These are phyloP conservation scores for Francoa sonchifolia DNA, from an alignment of 441 rosid genomes.

Conservation along the genomic window DNA sequence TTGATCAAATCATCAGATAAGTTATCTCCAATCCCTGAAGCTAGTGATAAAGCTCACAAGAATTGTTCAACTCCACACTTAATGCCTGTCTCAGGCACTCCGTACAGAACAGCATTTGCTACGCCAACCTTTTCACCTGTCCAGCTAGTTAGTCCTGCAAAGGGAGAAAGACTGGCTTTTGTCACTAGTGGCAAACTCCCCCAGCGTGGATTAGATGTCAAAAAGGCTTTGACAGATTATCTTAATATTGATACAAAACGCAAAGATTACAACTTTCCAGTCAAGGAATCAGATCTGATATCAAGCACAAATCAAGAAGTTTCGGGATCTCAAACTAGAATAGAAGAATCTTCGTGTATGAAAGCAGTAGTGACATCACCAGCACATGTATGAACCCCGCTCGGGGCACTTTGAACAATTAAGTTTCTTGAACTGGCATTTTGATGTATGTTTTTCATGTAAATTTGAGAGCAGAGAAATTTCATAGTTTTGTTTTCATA, in stretches of 20 bases:
- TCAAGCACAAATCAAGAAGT: constrained; percentile 16
- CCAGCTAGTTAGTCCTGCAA: constrained; percentile 29
- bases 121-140: constrained; percentile 69
- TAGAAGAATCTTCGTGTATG: constrained; percentile 11
- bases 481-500: no score
- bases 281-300: constrained; percentile 16
- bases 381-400: constrained; percentile 4
- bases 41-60: constrained; percentile 35
- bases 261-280: constrained; percentile 26
- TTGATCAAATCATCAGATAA: constrained; percentile 63
- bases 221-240: constrained; percentile 61
- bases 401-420: no score
- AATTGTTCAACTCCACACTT: constrained; percentile 39
- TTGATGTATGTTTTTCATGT: no score
- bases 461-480: no score
- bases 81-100: constrained; percentile 36
- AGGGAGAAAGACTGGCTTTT: constrained; percentile 43
- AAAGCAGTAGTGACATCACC: constrained; percentile 14
- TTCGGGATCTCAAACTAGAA: constrained; percentile 21
- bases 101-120: constrained; percentile 41
- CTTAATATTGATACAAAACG: constrained; percentile 45
- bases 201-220: constrained; percentile 51
- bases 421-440: no score
- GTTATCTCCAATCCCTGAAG: constrained; percentile 35
- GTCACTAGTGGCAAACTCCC: constrained; percentile 33